A percentile compares a stretch with the other conserved stretches of the same genome.
phyloP scores from a whole-genome alignment of 1,284 basidiomycete species.

The Fistulina hepatica region DNA sequence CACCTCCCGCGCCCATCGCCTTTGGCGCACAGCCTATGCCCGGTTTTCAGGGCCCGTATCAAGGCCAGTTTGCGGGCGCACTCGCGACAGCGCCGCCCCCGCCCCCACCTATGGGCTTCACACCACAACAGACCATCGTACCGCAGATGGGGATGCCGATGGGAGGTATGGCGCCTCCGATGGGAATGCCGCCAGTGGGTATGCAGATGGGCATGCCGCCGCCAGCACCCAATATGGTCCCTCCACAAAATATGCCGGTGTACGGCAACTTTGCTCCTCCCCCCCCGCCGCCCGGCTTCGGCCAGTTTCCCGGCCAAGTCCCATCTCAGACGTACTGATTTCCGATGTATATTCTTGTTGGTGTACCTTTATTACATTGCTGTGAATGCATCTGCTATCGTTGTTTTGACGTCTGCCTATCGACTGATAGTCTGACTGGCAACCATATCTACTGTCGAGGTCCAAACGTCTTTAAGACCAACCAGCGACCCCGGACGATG shows the following conservation, averaged over 20 bases:
- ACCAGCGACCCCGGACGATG: no score
- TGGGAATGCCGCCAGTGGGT: conserved; percentile 24
- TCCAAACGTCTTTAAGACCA: no score
- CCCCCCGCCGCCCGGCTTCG: conserved; percentile 51
- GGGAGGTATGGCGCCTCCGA: conserved; percentile 21
- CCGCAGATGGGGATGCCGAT: conserved; percentile 40
- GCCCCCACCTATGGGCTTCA: conserved; percentile 45
- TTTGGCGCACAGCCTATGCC: conserved; percentile 57
- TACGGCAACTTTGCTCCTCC: conserved; percentile 42
- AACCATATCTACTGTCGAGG: no score
- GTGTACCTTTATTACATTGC: no score
- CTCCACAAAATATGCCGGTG: conserved; percentile 38
- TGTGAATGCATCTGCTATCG: no score
- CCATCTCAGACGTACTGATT: no score
- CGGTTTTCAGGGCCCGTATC: conserved; percentile 61
- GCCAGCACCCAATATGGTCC: conserved; percentile 17
- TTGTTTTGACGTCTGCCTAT: no score
- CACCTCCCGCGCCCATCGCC: conserved; percentile 55
- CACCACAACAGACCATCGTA: conserved; percentile 54
- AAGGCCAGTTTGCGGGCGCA: conserved; percentile 82
- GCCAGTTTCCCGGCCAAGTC: conserved; percentile 23
- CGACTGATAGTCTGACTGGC: no score
- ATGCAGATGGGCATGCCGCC: conserved; percentile 22
- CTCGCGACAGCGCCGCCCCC: conserved; percentile 64
- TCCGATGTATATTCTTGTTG: no score